These are phyloP conservation scores for Stachybotrys elegans DNA, from an alignment of 2,329 filamentous ascomycete species.

Conservation along the genomic window DNA sequence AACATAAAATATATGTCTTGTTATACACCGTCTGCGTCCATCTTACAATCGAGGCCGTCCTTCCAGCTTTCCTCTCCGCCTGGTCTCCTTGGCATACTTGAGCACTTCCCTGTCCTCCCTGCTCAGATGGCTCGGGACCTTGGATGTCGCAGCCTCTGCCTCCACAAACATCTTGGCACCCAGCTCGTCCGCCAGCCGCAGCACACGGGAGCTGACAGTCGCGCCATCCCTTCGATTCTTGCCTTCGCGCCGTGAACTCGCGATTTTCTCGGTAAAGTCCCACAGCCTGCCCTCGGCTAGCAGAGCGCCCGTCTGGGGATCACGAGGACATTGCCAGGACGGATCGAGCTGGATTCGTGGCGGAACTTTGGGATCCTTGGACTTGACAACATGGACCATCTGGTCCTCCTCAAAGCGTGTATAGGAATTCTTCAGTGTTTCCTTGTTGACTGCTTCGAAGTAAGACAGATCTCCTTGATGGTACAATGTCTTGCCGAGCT, in stretches of 20 bases:
- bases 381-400: slow-evolving; percentile 71
- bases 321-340: slow-evolving; percentile 69
- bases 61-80: slow-evolving; percentile 43
- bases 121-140: slow-evolving; percentile 38
- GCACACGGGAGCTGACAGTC: slow-evolving; percentile 77
- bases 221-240: slow-evolving; percentile 95
- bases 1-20: slow-evolving; percentile 9
- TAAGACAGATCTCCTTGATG: slow-evolving; percentile 96
- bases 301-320: slow-evolving; percentile 55
- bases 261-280: slow-evolving; percentile 88
- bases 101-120: slow-evolving; percentile 44
- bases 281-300: slow-evolving; percentile 72
- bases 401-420: slow-evolving; percentile 84
- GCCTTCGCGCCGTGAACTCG: slow-evolving; percentile 76
- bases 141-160: slow-evolving; percentile 33
- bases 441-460: slow-evolving; percentile 97
- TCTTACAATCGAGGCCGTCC: slow-evolving; percentile 45
- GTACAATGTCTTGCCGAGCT: slow-evolving; percentile 93
- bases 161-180: slow-evolving; percentile 65
- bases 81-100: slow-evolving; percentile 39
- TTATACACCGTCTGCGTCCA: slow-evolving; percentile 4
- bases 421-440: slow-evolving; percentile 92
- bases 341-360: slow-evolving; percentile 63
- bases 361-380: slow-evolving; percentile 57
- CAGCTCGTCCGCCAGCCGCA: slow-evolving; percentile 70